Evolutionary conservation across 345 rosid species (phyloP).

Genomic region (Eutrema heterophyllum): DNA sequence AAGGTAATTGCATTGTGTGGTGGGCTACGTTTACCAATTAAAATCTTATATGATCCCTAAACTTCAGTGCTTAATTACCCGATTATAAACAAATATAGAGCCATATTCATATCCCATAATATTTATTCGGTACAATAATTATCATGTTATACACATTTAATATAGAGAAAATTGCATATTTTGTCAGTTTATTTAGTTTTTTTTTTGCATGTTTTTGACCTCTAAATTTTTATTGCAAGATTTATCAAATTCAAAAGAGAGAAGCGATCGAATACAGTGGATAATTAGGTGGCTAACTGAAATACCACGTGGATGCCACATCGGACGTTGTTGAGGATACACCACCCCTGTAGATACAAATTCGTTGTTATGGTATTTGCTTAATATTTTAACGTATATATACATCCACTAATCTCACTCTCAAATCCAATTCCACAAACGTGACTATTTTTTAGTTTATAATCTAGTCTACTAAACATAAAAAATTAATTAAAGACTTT

Average conservation of each 20-base stretch:
- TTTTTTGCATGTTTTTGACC: too few relatives aligned
- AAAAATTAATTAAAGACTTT: not conserved
- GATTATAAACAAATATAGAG: not conserved
- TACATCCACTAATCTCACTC: constrained; percentile 36
- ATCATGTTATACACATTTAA: not conserved
- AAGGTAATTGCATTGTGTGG: constrained; percentile 5
- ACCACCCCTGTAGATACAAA: constrained; percentile 21
- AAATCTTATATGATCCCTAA: not conserved
- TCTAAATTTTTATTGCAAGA: too few relatives aligned
- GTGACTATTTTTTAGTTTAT: constrained; percentile 14
- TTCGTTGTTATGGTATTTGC: constrained; percentile 14
- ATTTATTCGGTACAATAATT: not conserved
- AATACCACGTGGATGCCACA: constrained; percentile 14
- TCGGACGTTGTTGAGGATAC: constrained; percentile 5
- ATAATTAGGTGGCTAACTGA: not conserved
- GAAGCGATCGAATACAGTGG: not conserved
- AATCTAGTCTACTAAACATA: not conserved
- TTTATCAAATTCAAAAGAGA: not conserved
- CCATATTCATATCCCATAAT: not conserved
- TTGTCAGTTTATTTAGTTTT: not conserved
- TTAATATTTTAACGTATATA: constrained; percentile 16
- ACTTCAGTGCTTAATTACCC: constrained; percentile 15
- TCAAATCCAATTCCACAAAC: constrained; percentile 17
- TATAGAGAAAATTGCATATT: not conserved
- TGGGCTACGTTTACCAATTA: constrained; percentile 10